Evolutionary conservation across 176 grass and related monocot genomes (phyloP), one percentile per base, ranked within the genome.

Genomic region (Oryza brachyantha): DNA sequence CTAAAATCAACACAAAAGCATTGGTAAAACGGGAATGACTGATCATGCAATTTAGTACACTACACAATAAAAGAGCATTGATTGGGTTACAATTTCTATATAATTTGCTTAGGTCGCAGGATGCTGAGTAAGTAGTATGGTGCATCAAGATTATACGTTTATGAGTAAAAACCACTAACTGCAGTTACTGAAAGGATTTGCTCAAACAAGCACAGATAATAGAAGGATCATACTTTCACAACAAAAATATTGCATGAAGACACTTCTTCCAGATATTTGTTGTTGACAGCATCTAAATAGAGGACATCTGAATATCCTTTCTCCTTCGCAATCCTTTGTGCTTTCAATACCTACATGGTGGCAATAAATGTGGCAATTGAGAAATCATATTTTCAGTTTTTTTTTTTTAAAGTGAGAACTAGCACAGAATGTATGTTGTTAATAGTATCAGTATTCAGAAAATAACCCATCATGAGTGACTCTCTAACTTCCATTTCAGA

Each of bases 261-360:
- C 55, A 91, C 94, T 93, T 97, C 94, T 80, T 97, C 94, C 27
- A 93, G 81, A 66, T 97, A 97, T 78, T 88, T 97, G 57, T 97
- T 91, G 35, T 93, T 81, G 81, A 91, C 79, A 22, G 88, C 86
- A 34, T 97, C 94, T 69, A 97, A 83, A 81, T 97, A 97, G 50
- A 97, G 79, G 61, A 93, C 94, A 68, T 97, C 94, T 77, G 94
- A 97, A 79, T 92, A 97, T 61, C 91, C 91, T 79, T 90, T 97
- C 64, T 81, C 84, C 68, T 93, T 93, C 19, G 91, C 91, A 75
- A 78, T 82, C 79, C 87, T 93, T 55, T 97, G 94, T 11, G 94
- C 94, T 75, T 88, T 94, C 39, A 97, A 40, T 52, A 97, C 94
- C 94, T 97, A 86, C 22, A 86, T 41, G 26, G 25, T 25, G 68